A percentile compares a stretch with the other conserved stretches of the same genome.
These are phyloP conservation scores for Beauveria medogensis DNA, from an alignment of 2,329 filamentous ascomycete genomes.

Conservation along the genomic window DNA sequence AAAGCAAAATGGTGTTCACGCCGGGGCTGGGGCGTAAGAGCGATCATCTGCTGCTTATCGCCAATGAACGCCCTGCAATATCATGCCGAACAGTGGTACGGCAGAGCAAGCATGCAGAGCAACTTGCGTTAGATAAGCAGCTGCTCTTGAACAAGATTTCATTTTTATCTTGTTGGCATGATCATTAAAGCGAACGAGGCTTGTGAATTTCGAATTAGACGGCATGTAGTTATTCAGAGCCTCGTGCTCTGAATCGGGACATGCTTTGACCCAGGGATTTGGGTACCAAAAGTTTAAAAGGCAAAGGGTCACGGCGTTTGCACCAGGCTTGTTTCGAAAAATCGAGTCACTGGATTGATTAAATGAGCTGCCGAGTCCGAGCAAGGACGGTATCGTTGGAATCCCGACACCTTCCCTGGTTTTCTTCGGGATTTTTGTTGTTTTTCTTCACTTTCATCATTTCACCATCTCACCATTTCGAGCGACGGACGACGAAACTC, in stretches of 20 bases:
- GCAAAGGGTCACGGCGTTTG: conserved; percentile 6
- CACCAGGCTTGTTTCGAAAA: not conserved
- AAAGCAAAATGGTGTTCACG: conserved; percentile 23
- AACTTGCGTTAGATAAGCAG: not conserved
- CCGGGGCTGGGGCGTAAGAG: conserved; percentile 7
- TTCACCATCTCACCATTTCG: not conserved
- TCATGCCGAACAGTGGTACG: not conserved
- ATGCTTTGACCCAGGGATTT: not conserved
- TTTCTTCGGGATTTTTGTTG: not conserved
- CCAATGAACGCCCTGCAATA: not conserved
- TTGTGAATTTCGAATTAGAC: conserved; percentile 4
- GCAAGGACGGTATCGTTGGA: not conserved
- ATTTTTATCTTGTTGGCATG: conserved; percentile 7
- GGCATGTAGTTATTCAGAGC: not conserved
- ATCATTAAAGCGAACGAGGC: conserved; percentile 2
- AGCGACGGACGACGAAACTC: conserved; percentile 5
- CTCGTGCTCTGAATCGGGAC: not conserved
- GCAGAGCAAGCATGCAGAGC: not conserved
- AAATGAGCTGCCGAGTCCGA: not conserved
- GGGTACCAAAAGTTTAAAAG: conserved; percentile 8
- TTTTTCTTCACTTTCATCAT: not conserved
- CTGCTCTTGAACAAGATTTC: not conserved
- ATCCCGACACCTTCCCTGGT: conserved; percentile 3
- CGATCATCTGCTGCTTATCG: too few species aligned
- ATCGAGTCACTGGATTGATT: not conserved